Percentiles rank a stretch among this genome's conserved stretches.
Conservation (phyloP, 2,329 filamentous ascomycete species). For the Colletotrichum destructivum region DNA sequence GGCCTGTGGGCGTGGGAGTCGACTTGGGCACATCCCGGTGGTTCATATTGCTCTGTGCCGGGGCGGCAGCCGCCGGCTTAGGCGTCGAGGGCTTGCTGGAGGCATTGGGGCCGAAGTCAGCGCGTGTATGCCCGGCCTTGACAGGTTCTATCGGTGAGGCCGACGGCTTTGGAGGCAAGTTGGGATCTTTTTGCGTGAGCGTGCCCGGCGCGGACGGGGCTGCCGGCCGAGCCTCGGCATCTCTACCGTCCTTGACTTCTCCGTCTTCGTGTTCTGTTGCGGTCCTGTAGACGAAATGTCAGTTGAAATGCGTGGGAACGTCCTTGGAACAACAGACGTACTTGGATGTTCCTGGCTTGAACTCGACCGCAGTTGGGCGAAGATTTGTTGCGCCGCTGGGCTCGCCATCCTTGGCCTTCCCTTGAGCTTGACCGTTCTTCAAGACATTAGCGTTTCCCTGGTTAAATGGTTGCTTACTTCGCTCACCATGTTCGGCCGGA, state of each 20-base stretch:
- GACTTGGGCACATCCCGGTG: slow-evolving; percentile 53
- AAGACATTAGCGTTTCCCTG: slow-evolving; percentile 52
- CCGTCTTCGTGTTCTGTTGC: slow-evolving; percentile 77
- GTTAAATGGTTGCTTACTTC: slow-evolving; percentile 36
- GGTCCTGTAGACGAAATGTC: slow-evolving; percentile 30
- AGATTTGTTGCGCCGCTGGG: slow-evolving; percentile 58
- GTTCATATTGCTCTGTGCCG: slow-evolving; percentile 32
- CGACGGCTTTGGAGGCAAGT: slow-evolving; percentile 40
- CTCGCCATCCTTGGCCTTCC: slow-evolving; percentile 57
- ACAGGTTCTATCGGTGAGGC: slow-evolving; percentile 45
- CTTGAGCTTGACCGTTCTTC: slow-evolving; percentile 58
- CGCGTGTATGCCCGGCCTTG: slow-evolving; percentile 42
- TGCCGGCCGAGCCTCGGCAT: slow-evolving; percentile 20
- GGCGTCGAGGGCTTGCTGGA: slow-evolving; percentile 49
- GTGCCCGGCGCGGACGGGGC: slow-evolving; percentile 19
- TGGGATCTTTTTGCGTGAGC: slow-evolving; percentile 29
- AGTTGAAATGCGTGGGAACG: not conserved
- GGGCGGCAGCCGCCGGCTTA: slow-evolving; percentile 41
- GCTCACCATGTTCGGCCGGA: slow-evolving; percentile 75
- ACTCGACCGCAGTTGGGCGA: slow-evolving; percentile 74
- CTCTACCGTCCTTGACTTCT: slow-evolving; percentile 74
- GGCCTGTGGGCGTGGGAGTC: slow-evolving; percentile 49
- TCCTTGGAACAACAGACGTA: slow-evolving; percentile 53
- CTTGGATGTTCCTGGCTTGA: slow-evolving; percentile 68
- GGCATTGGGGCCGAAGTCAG: slow-evolving; percentile 29